phyloP scores from a whole-genome alignment of 345 rosid genomes.

The Melaleuca alternifolia region DNA sequence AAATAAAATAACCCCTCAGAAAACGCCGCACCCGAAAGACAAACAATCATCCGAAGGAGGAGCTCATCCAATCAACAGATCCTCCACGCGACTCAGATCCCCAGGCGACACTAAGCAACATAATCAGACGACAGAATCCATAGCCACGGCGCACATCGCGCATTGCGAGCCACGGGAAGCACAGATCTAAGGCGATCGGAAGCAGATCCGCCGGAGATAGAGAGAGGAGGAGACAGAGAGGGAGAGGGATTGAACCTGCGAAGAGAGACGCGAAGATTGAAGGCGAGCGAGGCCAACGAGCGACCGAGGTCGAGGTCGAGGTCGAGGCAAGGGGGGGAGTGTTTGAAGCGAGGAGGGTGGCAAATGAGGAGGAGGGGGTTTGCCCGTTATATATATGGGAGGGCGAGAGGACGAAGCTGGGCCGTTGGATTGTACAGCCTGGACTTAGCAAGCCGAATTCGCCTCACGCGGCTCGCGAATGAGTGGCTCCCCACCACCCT shows the following conservation, averaged over 20 bases:
- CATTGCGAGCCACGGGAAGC: not conserved
- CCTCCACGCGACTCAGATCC: not conserved
- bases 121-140: not conserved
- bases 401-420: not conserved
- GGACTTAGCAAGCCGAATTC: not conserved
- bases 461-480: not conserved
- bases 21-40: not conserved
- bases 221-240: not conserved
- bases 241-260: not conserved
- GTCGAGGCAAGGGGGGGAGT: not conserved
- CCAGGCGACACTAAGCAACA: not conserved
- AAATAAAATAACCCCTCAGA: not conserved
- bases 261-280: not conserved
- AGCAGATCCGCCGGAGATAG: not conserved
- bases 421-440: not conserved
- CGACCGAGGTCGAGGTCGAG: not conserved
- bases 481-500: not conserved
- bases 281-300: not conserved
- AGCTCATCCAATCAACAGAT: not conserved
- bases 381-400: not conserved
- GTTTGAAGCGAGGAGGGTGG: not conserved
- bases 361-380: not conserved
- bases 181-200: not conserved
- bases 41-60: not conserved
- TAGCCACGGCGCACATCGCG: not conserved